Percentiles rank a stretch among this genome's conserved stretches.
Evolutionary conservation across 2,329 filamentous ascomycete genomes (phyloP).

Genomic region (Ceratocystis ficicola): DNA sequence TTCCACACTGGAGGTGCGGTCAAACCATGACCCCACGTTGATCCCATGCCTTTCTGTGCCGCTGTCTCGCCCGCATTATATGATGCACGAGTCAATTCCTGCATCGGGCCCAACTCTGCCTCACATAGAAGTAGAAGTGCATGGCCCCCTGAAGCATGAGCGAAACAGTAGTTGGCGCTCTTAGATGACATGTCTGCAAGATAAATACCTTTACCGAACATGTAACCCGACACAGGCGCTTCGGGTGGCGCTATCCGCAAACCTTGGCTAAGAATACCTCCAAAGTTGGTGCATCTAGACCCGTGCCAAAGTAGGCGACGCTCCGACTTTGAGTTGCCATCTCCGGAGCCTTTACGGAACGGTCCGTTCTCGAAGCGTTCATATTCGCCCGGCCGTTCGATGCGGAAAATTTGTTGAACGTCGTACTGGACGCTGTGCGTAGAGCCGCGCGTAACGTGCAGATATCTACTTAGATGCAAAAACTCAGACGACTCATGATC

Average conservation of each 20-base stretch:
- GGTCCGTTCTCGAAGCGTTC: constrained; percentile 46
- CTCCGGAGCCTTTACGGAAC: constrained; percentile 33
- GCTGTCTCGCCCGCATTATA: constrained; percentile 55
- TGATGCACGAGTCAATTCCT: constrained; percentile 41
- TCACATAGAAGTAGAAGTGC: constrained; percentile 74
- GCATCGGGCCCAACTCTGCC: constrained; percentile 60
- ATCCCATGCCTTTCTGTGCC: constrained; percentile 45
- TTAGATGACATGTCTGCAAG: constrained; percentile 77
- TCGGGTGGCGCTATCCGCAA: constrained; percentile 81
- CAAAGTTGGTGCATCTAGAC: constrained; percentile 70
- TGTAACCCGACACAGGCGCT: constrained; percentile 67
- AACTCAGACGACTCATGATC: constrained; percentile 50
- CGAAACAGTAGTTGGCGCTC: constrained; percentile 63
- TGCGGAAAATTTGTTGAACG: constrained; percentile 68
- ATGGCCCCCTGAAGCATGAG: constrained; percentile 49
- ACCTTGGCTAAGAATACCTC: constrained; percentile 76
- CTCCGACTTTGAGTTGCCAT: constrained; percentile 37
- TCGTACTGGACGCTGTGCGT: constrained; percentile 53
- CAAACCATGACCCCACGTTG: constrained; percentile 58
- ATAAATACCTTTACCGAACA: constrained; percentile 87
- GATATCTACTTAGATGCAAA: constrained; percentile 50
- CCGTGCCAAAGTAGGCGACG: constrained; percentile 79
- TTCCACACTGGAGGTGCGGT: constrained; percentile 60
- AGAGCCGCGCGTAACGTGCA: constrained; percentile 51
- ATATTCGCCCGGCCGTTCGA: constrained; percentile 61